A percentile compares a stretch with the other conserved stretches of the same genome.
phyloP scores from a whole-genome alignment of 371 early-diverging fungal genomes.

The Rhizopus delemar region DNA sequence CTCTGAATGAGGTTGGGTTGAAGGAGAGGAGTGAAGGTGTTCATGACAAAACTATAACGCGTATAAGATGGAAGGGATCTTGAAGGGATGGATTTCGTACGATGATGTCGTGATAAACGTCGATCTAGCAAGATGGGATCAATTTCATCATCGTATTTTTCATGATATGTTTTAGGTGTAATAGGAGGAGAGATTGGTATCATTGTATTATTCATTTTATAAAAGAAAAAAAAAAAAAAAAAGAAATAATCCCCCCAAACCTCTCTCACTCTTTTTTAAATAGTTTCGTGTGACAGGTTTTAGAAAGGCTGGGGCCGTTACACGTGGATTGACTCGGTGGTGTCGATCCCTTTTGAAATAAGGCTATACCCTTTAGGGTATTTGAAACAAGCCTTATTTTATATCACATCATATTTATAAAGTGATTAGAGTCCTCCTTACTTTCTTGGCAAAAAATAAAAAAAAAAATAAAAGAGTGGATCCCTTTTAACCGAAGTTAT shows the following conservation, averaged over 20 bases:
- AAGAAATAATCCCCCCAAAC: not conserved
- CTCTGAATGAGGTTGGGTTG: not conserved
- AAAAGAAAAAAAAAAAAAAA: constrained; percentile 11
- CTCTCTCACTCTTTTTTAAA: not conserved
- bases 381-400: too few species aligned
- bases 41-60: constrained; percentile 23
- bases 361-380: not conserved
- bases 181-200: constrained; percentile 28
- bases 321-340: constrained; percentile 3
- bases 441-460: not conserved
- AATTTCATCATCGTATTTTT: constrained; percentile 5
- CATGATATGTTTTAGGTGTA: constrained; percentile 24
- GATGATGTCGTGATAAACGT: constrained; percentile 25
- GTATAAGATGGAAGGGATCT: constrained; percentile 23
- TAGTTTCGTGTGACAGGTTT: constrained; percentile 5
- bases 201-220: constrained; percentile 11
- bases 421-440: not conserved
- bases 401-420: too few species aligned
- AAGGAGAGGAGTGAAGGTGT: constrained; percentile 7
- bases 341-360: constrained; percentile 2
- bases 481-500: constrained; percentile 1
- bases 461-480: not conserved
- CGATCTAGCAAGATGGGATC: constrained; percentile 18
- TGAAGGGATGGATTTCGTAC: constrained; percentile 20
- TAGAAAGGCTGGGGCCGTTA: constrained; percentile 7